These are phyloP conservation scores for Teratosphaeria viscida DNA, from an alignment of 2,329 filamentous ascomycete species.

Conservation along the genomic window DNA sequence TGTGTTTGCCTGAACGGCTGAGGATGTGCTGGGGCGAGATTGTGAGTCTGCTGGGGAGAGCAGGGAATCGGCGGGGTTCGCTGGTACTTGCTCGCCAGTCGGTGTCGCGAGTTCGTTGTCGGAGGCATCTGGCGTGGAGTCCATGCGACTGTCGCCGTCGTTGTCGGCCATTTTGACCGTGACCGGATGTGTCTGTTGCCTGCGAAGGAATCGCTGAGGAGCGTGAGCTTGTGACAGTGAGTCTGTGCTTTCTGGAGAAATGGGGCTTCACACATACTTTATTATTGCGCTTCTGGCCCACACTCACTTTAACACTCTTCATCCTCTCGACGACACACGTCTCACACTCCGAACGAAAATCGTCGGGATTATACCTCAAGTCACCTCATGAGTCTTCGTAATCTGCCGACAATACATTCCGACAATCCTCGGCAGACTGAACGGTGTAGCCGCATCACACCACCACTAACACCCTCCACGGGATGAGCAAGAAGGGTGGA, in stretches of 20 bases:
- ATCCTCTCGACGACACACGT: background rate
- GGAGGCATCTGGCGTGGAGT: slow-evolving; percentile 31
- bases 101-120: slow-evolving; percentile 19
- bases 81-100: slow-evolving; percentile 32
- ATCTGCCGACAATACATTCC: background rate
- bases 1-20: background rate
- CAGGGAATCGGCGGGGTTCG: slow-evolving; percentile 42
- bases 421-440: background rate
- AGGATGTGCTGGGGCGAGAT: background rate
- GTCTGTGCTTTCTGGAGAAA: background rate
- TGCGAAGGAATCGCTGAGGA: background rate
- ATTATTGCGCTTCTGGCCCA: background rate
- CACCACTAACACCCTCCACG: background rate
- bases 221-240: background rate
- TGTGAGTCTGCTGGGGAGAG: background rate
- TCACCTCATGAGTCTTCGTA: background rate
- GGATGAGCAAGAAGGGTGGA: slow-evolving; percentile 35
- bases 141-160: slow-evolving; percentile 49
- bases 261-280: background rate
- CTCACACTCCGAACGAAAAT: background rate
- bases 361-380: background rate
- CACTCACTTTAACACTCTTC: background rate
- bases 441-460: background rate
- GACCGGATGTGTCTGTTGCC: background rate
- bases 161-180: slow-evolving; percentile 30